Evolutionary conservation across 2,329 filamentous ascomycete genomes (phyloP).

Genomic region (Pseudocercospora musae): DNA sequence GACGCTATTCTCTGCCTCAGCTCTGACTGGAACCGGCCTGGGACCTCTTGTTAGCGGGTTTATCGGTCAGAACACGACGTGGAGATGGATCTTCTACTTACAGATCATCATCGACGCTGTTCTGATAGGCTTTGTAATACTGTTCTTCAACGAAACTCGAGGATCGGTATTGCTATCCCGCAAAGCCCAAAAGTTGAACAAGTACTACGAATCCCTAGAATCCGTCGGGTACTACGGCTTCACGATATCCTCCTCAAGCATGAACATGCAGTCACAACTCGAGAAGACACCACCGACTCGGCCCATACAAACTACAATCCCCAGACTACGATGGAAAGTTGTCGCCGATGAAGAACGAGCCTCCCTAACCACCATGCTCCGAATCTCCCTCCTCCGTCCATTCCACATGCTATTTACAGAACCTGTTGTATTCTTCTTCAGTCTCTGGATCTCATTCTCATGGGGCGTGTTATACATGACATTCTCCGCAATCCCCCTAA

Average conservation of each 20-base stretch:
- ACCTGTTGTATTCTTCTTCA: constrained; percentile 80
- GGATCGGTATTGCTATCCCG: constrained; percentile 74
- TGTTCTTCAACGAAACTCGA: constrained; percentile 78
- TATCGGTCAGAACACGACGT: constrained; percentile 64
- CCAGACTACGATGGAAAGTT: constrained; percentile 69
- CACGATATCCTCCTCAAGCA: constrained; percentile 40
- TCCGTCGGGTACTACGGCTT: constrained; percentile 58
- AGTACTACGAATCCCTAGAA: constrained; percentile 75
- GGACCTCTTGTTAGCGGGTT: constrained; percentile 71
- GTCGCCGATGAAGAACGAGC: constrained; percentile 72
- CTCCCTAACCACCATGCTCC: constrained; percentile 66
- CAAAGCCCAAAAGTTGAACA: constrained; percentile 71
- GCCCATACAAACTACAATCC: constrained; percentile 5
- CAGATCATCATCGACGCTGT: constrained; percentile 69
- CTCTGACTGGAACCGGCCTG: constrained; percentile 73
- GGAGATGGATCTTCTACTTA: constrained; percentile 88
- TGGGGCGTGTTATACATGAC: constrained; percentile 88
- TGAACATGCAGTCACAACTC: constrained; percentile 22
- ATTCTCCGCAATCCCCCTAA: constrained; percentile 74
- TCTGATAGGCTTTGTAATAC: constrained; percentile 60
- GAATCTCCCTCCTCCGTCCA: constrained; percentile 70
- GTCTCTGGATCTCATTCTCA: constrained; percentile 82
- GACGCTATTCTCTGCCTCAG: constrained; percentile 79
- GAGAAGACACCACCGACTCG: constrained; percentile 28
- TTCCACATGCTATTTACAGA: constrained; percentile 76